A percentile compares a stretch with the other conserved stretches of the same genome.
These are phyloP conservation scores for Chlamydomonas sp. DNA, from an alignment of 139 green algal species.

Conservation along the genomic window DNA sequence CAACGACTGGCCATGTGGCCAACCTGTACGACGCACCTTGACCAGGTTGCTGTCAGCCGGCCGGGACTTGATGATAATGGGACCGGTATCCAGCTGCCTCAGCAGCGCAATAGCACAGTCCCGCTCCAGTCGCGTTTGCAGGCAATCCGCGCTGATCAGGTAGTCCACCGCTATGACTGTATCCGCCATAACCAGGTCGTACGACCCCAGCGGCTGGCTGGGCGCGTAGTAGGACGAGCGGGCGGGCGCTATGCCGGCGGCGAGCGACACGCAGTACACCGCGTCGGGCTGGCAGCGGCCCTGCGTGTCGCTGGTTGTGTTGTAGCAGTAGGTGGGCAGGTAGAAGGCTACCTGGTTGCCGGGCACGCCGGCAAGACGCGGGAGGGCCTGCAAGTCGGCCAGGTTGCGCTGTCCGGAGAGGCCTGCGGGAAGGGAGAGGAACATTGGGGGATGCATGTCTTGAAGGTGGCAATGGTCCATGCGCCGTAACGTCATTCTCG, in stretches of 20 bases:
- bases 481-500: too few relatives aligned
- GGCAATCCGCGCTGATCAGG: neutral
- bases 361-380: neutral
- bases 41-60: constrained; percentile 25
- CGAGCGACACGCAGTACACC: constrained; percentile 13
- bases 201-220: neutral
- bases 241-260: neutral
- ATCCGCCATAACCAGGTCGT: neutral
- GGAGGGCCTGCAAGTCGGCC: neutral
- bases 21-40: constrained; percentile 6
- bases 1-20: neutral
- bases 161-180: neutral
- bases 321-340: constrained; percentile 31
- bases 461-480: too few relatives aligned
- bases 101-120: constrained; percentile 15
- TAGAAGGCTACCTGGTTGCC: neutral
- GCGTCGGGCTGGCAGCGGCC: neutral
- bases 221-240: neutral
- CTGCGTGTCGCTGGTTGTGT: neutral
- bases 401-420: neutral
- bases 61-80: neutral
- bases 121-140: too few relatives aligned
- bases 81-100: neutral
- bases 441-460: too few relatives aligned
- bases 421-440: neutral